Conservation (phyloP, 2,329 filamentous ascomycete genomes). For the Endocalyx cinctus region DNA sequence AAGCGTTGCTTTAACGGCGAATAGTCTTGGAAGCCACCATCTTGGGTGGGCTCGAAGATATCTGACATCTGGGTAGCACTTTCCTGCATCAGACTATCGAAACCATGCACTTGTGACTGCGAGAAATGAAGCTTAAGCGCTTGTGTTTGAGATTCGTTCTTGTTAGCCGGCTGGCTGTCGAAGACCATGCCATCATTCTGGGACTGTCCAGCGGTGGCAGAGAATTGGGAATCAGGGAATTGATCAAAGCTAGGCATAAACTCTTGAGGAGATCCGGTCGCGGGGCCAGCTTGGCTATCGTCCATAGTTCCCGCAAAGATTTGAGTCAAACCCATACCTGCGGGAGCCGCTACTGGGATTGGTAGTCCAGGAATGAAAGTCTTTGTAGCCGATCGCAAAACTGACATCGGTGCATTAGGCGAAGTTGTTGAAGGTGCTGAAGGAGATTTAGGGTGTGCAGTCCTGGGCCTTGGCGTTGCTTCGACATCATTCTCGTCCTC, state of each 20-base stretch:
- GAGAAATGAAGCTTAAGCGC: conserved; percentile 52
- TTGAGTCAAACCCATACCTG: conserved; percentile 74
- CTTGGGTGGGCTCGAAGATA: conserved; percentile 73
- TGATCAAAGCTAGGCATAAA: conserved; percentile 54
- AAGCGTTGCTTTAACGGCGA: conserved; percentile 69
- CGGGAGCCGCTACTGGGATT: conserved; percentile 47
- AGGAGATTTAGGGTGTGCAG: conserved; percentile 36
- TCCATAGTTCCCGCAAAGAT: conserved; percentile 91
- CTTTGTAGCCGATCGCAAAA: conserved; percentile 65
- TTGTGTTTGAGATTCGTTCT: conserved; percentile 37
- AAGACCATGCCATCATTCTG: conserved; percentile 46
- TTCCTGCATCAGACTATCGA: conserved; percentile 51
- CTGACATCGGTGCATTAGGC: conserved; percentile 55
- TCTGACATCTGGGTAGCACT: conserved; percentile 61
- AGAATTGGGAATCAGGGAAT: conserved; percentile 57
- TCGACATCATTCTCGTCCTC: conserved; percentile 44
- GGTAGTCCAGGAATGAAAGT: conserved; percentile 66
- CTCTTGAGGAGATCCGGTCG: conserved; percentile 35
- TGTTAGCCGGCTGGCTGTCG: conserved; percentile 43
- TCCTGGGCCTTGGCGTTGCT: conserved; percentile 47
- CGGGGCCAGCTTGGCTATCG: conserved; percentile 42
- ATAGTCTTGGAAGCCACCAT: conserved; percentile 68
- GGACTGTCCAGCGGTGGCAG: conserved; percentile 52
- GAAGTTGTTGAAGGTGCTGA: conserved; percentile 39
- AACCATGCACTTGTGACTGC: conserved; percentile 56